Conservation (phyloP, 1,284 basidiomycete genomes). For the Moniliella sp. region DNA sequence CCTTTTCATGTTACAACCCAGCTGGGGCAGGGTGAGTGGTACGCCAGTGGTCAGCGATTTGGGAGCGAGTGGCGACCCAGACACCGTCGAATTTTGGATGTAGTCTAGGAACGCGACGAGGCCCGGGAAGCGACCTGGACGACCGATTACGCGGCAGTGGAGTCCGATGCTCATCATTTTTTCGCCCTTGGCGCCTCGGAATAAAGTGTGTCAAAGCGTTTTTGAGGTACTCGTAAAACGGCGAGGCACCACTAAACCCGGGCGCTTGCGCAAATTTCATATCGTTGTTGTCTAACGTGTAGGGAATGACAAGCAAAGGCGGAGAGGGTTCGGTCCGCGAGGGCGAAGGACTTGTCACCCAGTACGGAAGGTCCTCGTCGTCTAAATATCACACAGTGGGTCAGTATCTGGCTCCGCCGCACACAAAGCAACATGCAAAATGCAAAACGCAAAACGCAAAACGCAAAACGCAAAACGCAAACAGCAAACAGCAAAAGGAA, state of each 20-base stretch:
- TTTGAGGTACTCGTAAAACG: conserved; percentile 34
- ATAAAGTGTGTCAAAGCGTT: conserved; percentile 35
- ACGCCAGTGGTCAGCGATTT: conserved; percentile 36
- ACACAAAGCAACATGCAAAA: conserved; percentile 1
- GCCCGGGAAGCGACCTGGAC: conserved; percentile 34
- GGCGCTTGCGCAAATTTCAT: conserved; percentile 34
- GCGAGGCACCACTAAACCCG: conserved; percentile 33
- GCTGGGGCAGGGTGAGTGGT: conserved; percentile 27
- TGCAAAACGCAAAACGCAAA: no score
- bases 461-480: no score
- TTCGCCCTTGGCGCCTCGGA: no score
- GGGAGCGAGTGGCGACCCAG: conserved; percentile 35
- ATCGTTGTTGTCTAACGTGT: conserved; percentile 35
- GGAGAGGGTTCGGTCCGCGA: conserved; percentile 10
- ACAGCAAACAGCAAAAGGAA: no score
- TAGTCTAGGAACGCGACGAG: conserved; percentile 35
- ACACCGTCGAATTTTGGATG: conserved; percentile 28
- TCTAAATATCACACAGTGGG: conserved; percentile 6
- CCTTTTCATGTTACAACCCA: no score
- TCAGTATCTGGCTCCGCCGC: conserved; percentile 1
- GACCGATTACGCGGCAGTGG: conserved; percentile 35
- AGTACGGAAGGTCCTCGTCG: conserved; percentile 36
- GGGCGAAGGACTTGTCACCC: conserved; percentile 15
- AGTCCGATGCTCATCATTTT: conserved; percentile 37
- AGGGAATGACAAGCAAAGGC: conserved; percentile 34